Evolutionary conservation across 140 eudicot genomes (phyloP), one percentile per base, ranked within the genome.

Genomic region (Anethum foeniculum): DNA sequence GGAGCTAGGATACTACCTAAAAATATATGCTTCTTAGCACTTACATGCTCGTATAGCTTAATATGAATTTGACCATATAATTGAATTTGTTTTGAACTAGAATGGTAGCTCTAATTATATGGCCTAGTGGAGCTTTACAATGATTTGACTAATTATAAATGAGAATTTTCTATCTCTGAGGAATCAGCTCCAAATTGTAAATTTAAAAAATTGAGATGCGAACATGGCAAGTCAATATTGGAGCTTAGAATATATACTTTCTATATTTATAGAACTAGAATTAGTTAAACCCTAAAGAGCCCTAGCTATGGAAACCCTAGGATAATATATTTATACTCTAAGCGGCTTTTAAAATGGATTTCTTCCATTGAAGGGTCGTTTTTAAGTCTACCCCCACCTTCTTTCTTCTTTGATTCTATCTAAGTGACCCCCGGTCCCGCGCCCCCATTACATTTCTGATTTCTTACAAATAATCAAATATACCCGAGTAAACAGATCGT

Each of bases 311-410:
- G 23, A 38, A 72, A 52, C 71, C 43, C 48, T 72, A 16, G 39
- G 79, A 51, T 80, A 80, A 80, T 72, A 71, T 72, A 80, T 43
- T 46, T 67, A 80, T 76, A 82, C 28, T 62, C 13, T 23, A 30
- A 67, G 25, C 49, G 72, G 71, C 51, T 23, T 48, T 82, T 77
- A 71, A 3, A 58, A 10, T 77, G 18, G 52, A 12, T 13, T 13
- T 47, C 4, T 47, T 47, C 18, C 4, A 13, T 47, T 47, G 52
- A 47, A 47, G 52, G 52, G 52, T 47, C 52, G 52, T 13, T 47
- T 46, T 13, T 2, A 47, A 13, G 52, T 47, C 52, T 51, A 62
- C 81, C 46, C 43, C 46, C 81, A 62, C 81, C 76, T 44, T 74
- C 44, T 72, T 82, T 67, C 76, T 44, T 81, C 44, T 72, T 82